Percentiles rank a stretch among this genome's conserved stretches.
phyloP scores from a whole-genome alignment of 306 rosid genomes.

The Delonix regia region DNA sequence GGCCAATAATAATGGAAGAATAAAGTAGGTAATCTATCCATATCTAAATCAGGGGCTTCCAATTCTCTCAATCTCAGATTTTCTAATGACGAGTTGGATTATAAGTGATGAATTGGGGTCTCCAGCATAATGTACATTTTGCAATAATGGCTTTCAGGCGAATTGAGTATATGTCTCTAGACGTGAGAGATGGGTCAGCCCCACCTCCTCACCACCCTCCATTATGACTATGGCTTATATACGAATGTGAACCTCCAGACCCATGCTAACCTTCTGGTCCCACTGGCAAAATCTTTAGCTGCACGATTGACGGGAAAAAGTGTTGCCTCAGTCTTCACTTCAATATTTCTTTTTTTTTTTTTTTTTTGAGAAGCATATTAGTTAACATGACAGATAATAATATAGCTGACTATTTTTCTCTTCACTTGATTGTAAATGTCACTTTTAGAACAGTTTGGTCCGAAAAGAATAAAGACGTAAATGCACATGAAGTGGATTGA shows the following conservation, averaged over 20 bases:
- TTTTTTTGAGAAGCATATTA: not conserved
- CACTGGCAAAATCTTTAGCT: not conserved
- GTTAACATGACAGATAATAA: not conserved
- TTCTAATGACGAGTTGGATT: too few species aligned
- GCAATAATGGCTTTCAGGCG: not conserved
- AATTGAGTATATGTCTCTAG: constrained; percentile 17
- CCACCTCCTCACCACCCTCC: not conserved
- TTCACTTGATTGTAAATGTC: not conserved
- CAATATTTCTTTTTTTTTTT: not conserved
- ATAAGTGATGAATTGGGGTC: too few species aligned
- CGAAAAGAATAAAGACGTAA: not conserved
- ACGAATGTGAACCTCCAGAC: not conserved
- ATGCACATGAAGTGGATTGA: not conserved
- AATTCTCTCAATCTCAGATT: too few species aligned
- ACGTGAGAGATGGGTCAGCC: constrained; percentile 14
- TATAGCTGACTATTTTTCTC: not conserved
- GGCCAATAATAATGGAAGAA: too few species aligned
- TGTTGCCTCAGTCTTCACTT: not conserved
- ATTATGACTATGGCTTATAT: constrained; percentile 18
- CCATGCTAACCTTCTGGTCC: not conserved
- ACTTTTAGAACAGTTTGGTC: not conserved
- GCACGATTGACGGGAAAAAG: constrained; percentile 44
- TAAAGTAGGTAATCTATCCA: too few species aligned
- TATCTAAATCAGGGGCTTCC: too few species aligned
- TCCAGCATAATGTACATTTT: not conserved